Base-by-base conservation (phyloP, 1,139 yeast species). In the Kluyveromyces sp. region DNA sequence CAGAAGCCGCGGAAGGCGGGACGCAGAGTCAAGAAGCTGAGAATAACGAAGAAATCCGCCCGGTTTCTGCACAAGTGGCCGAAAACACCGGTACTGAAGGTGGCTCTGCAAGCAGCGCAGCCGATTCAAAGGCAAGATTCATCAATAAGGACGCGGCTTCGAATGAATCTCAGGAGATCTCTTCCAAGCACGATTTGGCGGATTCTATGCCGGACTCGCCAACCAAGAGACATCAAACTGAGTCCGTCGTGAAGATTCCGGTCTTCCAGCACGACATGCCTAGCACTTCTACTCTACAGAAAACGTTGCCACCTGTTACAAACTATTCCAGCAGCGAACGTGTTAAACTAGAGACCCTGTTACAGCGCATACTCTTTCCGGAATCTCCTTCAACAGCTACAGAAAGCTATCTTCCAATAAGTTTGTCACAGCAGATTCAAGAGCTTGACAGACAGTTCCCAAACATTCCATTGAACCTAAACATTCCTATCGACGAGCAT, bases 401-500 rank as follows among this genome's bases (percentile, higher is more conserved):
- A 33, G 54, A 59, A 9, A 36, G 47, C 6, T 44, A 44, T 34
- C 56, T 34, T 1, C n/a, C 29, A 12, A 31, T 38, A 17, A 25
- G 20, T 30, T 20, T 38, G 15, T 13, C 30, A 13, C 35, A 31
- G 15, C 29, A 38, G 28, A 12, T 49, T 25, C 55, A 53, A 29
- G 58, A 55, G 22, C 47, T 60, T 3, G 57, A 58, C 28, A 29
- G 34, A 13, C 44, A 51, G 6, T 58, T 49, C 36, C 61, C 65
- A 16, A 49, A 52, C 17, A 49, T 57, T 3, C 68, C 71, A 22
- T 67, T 85, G 36, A 75, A 78, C 50, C 73, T 87, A 44, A 88
- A 85, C 56, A 85, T 87, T 33, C 80, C 96, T 2, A 86, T 94
- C 40, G 99, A 94, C 63, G 94, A 84, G 54, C 79, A 83, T 46